Percentiles rank a stretch among this genome's conserved stretches.
These are phyloP conservation scores for Hymenotorrendiella dingleyae DNA, from an alignment of 2,329 filamentous ascomycete genomes.

Conservation along the genomic window DNA sequence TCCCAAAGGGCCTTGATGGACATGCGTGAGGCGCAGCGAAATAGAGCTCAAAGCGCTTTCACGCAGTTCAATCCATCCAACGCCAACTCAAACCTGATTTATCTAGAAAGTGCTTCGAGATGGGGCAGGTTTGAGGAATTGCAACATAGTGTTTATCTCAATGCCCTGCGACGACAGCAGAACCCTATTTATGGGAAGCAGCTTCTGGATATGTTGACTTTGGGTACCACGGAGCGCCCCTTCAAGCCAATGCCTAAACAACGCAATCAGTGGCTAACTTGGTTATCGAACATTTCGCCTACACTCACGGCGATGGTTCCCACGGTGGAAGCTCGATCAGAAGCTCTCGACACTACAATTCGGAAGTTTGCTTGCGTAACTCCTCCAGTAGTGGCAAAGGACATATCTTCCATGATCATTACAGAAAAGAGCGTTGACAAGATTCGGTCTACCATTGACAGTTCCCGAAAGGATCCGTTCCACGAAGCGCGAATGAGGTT, in stretches of 20 bases:
- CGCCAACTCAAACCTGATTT: slow-evolving; percentile 62
- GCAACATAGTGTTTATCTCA: slow-evolving; percentile 74
- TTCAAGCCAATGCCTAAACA: slow-evolving; percentile 54
- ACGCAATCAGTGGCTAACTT: slow-evolving; percentile 60
- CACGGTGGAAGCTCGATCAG: slow-evolving; percentile 66
- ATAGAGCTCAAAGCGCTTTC: slow-evolving; percentile 50
- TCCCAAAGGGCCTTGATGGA: slow-evolving; percentile 64
- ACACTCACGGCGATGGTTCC: slow-evolving; percentile 63
- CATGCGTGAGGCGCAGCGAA: slow-evolving; percentile 65
- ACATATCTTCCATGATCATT: slow-evolving; percentile 63
- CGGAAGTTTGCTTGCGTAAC: slow-evolving; percentile 90
- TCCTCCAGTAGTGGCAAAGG: slow-evolving; percentile 77
- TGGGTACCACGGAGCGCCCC: slow-evolving; percentile 54
- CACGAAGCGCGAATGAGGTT: slow-evolving; percentile 89
- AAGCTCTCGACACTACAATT: slow-evolving; percentile 66
- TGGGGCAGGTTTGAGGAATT: slow-evolving; percentile 71
- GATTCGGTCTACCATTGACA: slow-evolving; percentile 50
- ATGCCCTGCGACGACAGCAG: slow-evolving; percentile 73
- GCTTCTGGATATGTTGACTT: slow-evolving; percentile 67
- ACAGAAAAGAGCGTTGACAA: slow-evolving; percentile 52
- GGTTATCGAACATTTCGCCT: slow-evolving; percentile 67
- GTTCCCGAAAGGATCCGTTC: slow-evolving; percentile 72
- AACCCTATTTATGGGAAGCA: slow-evolving; percentile 75
- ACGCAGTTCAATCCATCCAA: slow-evolving; percentile 58
- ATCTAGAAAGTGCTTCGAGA: slow-evolving; percentile 64